These are phyloP conservation scores for Rugosomyces carneus DNA, from an alignment of 1,284 basidiomycete species.

Conservation along the genomic window DNA sequence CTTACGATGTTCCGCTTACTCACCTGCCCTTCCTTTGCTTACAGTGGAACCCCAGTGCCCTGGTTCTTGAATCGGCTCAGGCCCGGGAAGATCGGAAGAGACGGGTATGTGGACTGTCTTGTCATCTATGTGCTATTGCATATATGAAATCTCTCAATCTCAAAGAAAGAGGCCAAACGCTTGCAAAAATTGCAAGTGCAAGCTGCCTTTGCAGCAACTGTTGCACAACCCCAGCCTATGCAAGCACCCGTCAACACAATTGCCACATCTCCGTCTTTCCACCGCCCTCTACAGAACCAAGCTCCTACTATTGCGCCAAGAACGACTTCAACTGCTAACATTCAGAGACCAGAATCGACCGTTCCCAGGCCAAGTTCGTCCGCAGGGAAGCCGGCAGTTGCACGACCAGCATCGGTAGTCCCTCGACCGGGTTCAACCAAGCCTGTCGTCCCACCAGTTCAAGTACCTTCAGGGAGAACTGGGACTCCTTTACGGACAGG, in stretches of 20 bases:
- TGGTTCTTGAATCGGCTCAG: conserved; percentile 66
- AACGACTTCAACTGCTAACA: conserved; percentile 13
- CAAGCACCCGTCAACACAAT: conserved; percentile 32
- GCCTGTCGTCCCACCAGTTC: conserved; percentile 12
- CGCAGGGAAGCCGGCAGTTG: conserved; percentile 15
- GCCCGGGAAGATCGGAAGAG: conserved; percentile 74
- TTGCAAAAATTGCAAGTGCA: conserved; percentile 58
- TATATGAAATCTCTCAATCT: neutral
- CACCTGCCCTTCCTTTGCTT: conserved; percentile 8
- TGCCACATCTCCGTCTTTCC: conserved; percentile 26
- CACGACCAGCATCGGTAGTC: conserved; percentile 27
- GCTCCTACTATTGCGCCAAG: conserved; percentile 20
- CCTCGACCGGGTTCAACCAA: conserved; percentile 21
- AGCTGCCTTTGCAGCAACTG: conserved; percentile 23
- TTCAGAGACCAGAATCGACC: conserved; percentile 14
- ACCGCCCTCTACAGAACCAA: conserved; percentile 15
- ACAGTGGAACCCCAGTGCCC: conserved; percentile 63
- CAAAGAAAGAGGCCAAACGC: conserved; percentile 66
- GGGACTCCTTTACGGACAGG: conserved; percentile 15
- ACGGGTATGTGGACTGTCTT: conserved; percentile 44
- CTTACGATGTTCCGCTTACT: conserved; percentile 6
- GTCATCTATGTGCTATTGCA: conserved; percentile 3
- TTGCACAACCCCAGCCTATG: conserved; percentile 27
- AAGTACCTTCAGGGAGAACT: conserved; percentile 17
- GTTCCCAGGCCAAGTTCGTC: conserved; percentile 12